Conservation (phyloP, 345 rosid species). For the Cochlearia excelsa region DNA sequence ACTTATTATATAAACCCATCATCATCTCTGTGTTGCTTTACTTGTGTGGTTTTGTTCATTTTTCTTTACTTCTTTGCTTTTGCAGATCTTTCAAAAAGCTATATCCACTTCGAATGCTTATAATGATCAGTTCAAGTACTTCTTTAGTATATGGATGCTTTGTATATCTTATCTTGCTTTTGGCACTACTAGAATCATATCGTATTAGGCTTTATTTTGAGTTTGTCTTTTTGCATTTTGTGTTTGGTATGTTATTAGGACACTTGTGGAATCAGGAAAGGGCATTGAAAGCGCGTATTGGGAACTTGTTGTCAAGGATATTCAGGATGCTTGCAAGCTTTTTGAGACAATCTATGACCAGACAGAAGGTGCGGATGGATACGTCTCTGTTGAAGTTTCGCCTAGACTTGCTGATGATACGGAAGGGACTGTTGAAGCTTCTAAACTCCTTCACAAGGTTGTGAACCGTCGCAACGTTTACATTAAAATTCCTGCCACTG, state of each 20-base stretch:
- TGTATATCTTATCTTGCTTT: neutral
- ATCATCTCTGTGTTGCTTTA: neutral
- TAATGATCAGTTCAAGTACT: constrained; percentile 91
- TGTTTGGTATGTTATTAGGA: constrained; percentile 37
- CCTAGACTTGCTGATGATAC: constrained; percentile 95
- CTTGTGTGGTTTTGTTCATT: neutral
- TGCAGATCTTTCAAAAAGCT: constrained; percentile 98
- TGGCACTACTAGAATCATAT: constrained; percentile 4
- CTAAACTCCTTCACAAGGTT: constrained; percentile 83
- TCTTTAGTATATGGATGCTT: constrained; percentile 5
- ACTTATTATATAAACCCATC: neutral
- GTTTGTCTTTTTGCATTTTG: neutral
- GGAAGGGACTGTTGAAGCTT: constrained; percentile 79
- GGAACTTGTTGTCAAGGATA: constrained; percentile 98
- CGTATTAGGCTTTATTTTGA: neutral
- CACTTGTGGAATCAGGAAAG: constrained; percentile 84
- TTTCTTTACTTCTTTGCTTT: constrained; percentile 9
- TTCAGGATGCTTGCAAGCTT: constrained; percentile 95
- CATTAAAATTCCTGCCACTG: constrained; percentile 96
- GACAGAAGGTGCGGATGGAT: constrained; percentile 91
- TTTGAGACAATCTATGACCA: constrained; percentile 90
- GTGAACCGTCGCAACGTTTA: constrained; percentile 82
- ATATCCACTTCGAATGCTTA: constrained; percentile 94
- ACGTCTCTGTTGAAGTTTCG: constrained; percentile 97
- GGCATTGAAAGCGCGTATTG: constrained; percentile 88